These are phyloP conservation scores for Apophysomyces trapeziformis DNA, from an alignment of 371 early-diverging fungal species.

Conservation along the genomic window DNA sequence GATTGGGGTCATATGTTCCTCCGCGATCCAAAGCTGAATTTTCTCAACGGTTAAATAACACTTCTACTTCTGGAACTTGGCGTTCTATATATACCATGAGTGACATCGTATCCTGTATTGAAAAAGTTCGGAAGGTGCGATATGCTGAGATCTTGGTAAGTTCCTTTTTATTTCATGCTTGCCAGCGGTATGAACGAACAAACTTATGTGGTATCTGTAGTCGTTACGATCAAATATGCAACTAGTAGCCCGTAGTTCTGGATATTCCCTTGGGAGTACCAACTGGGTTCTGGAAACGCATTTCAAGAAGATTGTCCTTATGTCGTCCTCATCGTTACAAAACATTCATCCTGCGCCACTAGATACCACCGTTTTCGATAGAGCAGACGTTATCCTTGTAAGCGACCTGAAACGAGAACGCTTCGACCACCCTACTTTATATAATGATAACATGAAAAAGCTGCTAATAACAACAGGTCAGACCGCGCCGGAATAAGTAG, in stretches of 20 bases:
- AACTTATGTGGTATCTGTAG: slow-evolving; percentile 20
- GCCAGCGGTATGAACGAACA: slow-evolving; percentile 24
- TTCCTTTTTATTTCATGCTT: background rate
- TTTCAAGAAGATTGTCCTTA: slow-evolving; percentile 63
- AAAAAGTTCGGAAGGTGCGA: slow-evolving; percentile 69
- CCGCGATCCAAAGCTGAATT: slow-evolving; percentile 22
- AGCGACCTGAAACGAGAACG: slow-evolving; percentile 39
- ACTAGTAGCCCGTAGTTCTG: slow-evolving; percentile 65
- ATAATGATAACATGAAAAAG: slow-evolving; percentile 22
- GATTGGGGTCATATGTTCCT: slow-evolving; percentile 22
- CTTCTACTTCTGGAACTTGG: slow-evolving; percentile 34
- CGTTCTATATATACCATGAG: slow-evolving; percentile 58
- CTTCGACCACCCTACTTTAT: slow-evolving; percentile 15
- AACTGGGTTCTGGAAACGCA: slow-evolving; percentile 76
- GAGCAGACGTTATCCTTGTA: slow-evolving; percentile 61
- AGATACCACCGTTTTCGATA: slow-evolving; percentile 59
- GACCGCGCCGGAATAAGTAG: no score
- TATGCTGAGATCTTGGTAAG: slow-evolving; percentile 64
- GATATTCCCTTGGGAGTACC: slow-evolving; percentile 70
- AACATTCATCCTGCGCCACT: slow-evolving; percentile 75
- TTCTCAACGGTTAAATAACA: background rate
- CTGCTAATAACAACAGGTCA: slow-evolving; percentile 37
- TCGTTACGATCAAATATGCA: slow-evolving; percentile 46
- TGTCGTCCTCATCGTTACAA: slow-evolving; percentile 66
- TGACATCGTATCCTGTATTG: slow-evolving; percentile 65